These are phyloP conservation scores for Phytopythium cucurbitacearum DNA, from an alignment of 352 stramenopile species.

Conservation along the genomic window DNA sequence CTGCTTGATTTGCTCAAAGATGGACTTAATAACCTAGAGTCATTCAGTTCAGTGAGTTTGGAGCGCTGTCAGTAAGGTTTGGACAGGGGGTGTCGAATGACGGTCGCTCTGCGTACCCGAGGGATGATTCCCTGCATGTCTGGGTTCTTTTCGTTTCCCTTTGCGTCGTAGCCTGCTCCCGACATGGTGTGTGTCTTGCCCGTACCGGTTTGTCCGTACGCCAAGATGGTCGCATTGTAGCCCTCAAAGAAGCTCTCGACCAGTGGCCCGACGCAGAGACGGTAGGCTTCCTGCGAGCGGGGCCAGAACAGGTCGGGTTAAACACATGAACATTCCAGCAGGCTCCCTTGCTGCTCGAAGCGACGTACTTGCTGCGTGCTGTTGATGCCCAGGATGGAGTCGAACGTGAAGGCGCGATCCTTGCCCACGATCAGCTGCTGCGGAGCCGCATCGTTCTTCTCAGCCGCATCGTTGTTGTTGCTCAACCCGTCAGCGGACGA, in stretches of 20 bases:
- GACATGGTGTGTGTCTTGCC: slow-evolving; percentile 97
- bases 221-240: slow-evolving; percentile 82
- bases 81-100: not conserved
- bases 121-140: slow-evolving; percentile 84
- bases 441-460: slow-evolving; percentile 3
- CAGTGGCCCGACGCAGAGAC: slow-evolving; percentile 54
- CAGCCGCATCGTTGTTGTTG: slow-evolving; percentile 10
- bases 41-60: not conserved
- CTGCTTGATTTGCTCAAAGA: slow-evolving; percentile 63
- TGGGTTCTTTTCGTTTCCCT: slow-evolving; percentile 47
- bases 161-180: slow-evolving; percentile 42
- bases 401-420: slow-evolving; percentile 87
- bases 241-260: slow-evolving; percentile 78
- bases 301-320: not conserved
- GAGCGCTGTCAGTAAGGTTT: slow-evolving; percentile 5
- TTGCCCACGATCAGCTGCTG: slow-evolving; percentile 81
- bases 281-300: slow-evolving; percentile 57
- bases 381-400: slow-evolving; percentile 77
- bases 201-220: slow-evolving; percentile 85
- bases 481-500: slow-evolving; percentile 43
- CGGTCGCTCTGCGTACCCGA: slow-evolving; percentile 33
- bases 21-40: slow-evolving; percentile 52
- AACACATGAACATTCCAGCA: not conserved
- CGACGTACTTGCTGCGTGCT: slow-evolving; percentile 55
- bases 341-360: not conserved